Evolutionary conservation across 1,284 basidiomycete species (phyloP).

Genomic region (Rhizoctonia solani): DNA sequence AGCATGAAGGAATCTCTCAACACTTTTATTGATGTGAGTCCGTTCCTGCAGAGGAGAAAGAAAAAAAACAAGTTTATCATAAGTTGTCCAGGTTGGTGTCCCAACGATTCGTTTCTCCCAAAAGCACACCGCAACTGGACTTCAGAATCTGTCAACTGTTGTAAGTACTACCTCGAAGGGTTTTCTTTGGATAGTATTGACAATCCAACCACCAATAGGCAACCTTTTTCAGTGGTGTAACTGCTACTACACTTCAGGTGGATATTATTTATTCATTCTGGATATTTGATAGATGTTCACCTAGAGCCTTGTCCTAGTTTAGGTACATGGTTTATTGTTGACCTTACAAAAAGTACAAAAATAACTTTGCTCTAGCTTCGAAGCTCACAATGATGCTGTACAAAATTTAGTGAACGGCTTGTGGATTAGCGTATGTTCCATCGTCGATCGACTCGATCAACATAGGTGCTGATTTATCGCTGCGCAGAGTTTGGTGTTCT

Average conservation of each 20-base stretch:
- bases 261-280: neutral
- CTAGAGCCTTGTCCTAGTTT: neutral
- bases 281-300: neutral
- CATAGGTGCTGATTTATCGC: neutral
- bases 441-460: neutral
- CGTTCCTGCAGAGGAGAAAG: constrained; percentile 39
- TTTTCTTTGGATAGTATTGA: neutral
- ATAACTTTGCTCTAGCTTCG: neutral
- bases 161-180: constrained; percentile 3
- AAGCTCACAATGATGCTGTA: neutral
- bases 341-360: neutral
- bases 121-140: constrained; percentile 67
- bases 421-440: constrained; percentile 69
- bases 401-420: constrained; percentile 61
- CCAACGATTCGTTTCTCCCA: constrained; percentile 75
- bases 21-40: constrained; percentile 73
- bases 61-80: neutral
- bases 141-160: constrained; percentile 71
- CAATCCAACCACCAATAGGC: constrained; percentile 45
- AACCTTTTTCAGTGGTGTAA: constrained; percentile 77
- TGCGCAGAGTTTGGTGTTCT: constrained; percentile 59
- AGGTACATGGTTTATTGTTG: neutral
- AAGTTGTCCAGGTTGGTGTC: constrained; percentile 53
- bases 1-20: constrained; percentile 63
- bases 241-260: constrained; percentile 46